A percentile compares a stretch with the other conserved stretches of the same genome.
These are phyloP conservation scores for Coemansia sp. DNA, from an alignment of 371 early-diverging fungal species.

Conservation along the genomic window DNA sequence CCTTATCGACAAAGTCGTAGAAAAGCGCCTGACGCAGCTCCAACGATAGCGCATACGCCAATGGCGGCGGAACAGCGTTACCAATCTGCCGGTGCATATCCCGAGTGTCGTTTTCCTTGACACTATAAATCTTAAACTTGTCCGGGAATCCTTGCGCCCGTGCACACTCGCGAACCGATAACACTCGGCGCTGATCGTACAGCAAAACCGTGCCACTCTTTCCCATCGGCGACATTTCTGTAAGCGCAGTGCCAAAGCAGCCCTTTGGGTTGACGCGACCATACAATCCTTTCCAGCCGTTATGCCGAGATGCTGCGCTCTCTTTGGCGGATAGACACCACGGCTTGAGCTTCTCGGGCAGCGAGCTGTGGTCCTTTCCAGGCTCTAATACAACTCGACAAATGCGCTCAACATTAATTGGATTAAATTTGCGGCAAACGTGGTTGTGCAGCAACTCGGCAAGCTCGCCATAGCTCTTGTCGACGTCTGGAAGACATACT, in stretches of 20 bases:
- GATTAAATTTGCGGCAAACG: constrained; percentile 52
- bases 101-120: constrained; percentile 30
- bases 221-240: constrained; percentile 58
- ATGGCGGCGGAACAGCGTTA: constrained; percentile 64
- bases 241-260: constrained; percentile 57
- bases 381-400: constrained; percentile 53
- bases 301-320: constrained; percentile 56
- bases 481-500: constrained; percentile 19
- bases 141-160: constrained; percentile 69
- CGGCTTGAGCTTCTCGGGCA: constrained; percentile 57
- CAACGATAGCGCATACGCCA: constrained; percentile 55
- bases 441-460: constrained; percentile 52
- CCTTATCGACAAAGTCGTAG: constrained; percentile 23
- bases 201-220: constrained; percentile 62
- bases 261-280: constrained; percentile 57
- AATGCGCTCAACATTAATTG: constrained; percentile 54
- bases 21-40: constrained; percentile 53
- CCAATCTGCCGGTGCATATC: constrained; percentile 61
- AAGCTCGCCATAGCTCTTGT: constrained; percentile 18
- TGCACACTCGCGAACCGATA: constrained; percentile 61
- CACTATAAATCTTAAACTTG: constrained; percentile 53
- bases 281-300: constrained; percentile 58
- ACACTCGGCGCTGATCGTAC: constrained; percentile 58
- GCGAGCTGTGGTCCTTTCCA: constrained; percentile 55
- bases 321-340: constrained; percentile 55